A percentile compares a stretch with the other conserved stretches of the same genome.
phyloP scores from a whole-genome alignment of 345 rosid species.

The Stellera chamaejasme region DNA sequence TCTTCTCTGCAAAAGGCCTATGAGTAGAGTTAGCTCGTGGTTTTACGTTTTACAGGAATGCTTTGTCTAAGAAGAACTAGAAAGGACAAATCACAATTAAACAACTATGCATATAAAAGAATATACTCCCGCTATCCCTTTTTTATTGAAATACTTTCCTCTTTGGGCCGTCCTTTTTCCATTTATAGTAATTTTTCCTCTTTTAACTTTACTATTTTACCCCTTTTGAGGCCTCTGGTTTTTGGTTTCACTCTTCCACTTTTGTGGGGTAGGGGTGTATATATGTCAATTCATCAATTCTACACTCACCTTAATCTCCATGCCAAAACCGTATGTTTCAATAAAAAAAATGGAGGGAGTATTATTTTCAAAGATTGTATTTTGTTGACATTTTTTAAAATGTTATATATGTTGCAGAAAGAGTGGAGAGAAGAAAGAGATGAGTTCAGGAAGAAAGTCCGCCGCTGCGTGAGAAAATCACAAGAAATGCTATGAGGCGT shows the following conservation, averaged over 20 bases:
- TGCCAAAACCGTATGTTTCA: neutral
- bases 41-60: neutral
- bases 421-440: constrained; percentile 71
- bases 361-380: neutral
- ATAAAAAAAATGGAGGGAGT: too few relatives aligned
- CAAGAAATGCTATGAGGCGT: constrained; percentile 47
- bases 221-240: neutral
- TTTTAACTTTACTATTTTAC: too few relatives aligned
- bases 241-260: neutral
- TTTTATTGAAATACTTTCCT: neutral
- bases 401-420: constrained; percentile 31
- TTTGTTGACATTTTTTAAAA: neutral
- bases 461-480: constrained; percentile 58
- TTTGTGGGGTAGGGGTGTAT: too few relatives aligned
- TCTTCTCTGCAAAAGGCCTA: neutral
- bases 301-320: neutral
- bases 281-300: too few relatives aligned
- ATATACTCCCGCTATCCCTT: neutral
- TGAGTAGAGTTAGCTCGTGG: neutral
- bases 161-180: too few relatives aligned
- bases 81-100: too few relatives aligned
- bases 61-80: too few relatives aligned
- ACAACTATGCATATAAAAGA: too few relatives aligned
- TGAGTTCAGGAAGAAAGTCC: constrained; percentile 64
- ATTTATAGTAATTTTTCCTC: too few relatives aligned